A percentile compares a stretch with the other conserved stretches of the same genome.
Conservation (phyloP, 2,329 filamentous ascomycete genomes). For the Mycogone perniciosa region DNA sequence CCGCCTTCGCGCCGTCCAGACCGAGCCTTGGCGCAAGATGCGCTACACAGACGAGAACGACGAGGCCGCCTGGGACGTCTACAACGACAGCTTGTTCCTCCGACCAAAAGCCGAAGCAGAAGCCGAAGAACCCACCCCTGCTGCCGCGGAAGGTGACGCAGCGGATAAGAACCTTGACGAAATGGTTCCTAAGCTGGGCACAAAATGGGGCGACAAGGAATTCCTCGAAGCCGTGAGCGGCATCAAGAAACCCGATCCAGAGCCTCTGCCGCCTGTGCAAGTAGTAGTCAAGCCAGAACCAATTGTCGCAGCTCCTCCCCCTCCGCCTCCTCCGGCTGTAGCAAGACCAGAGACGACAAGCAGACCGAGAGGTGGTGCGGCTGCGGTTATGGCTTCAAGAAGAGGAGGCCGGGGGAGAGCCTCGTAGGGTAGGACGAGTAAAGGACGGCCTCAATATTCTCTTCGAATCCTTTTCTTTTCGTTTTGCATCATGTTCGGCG, state of each 20-base stretch:
- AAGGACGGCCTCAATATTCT: too few species aligned
- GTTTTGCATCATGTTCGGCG: background rate
- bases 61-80: constrained; percentile 67
- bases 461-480: too few species aligned
- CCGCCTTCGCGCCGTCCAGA: constrained; percentile 70
- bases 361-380: constrained; percentile 21
- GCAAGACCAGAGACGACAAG: constrained; percentile 18
- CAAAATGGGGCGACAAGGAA: constrained; percentile 38
- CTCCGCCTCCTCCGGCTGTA: constrained; percentile 11
- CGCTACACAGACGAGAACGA: constrained; percentile 78
- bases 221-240: constrained; percentile 42
- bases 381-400: constrained; percentile 16
- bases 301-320: constrained; percentile 12
- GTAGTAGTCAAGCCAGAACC: constrained; percentile 23
- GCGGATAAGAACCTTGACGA: constrained; percentile 26
- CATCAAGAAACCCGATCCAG: constrained; percentile 30
- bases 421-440: constrained; percentile 2
- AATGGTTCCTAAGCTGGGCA: constrained; percentile 32
- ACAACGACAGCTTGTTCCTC: constrained; percentile 61
- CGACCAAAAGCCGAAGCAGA: constrained; percentile 15
- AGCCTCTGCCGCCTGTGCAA: constrained; percentile 10
- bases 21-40: constrained; percentile 74
- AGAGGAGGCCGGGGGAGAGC: constrained; percentile 24
- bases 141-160: constrained; percentile 13
- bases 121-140: constrained; percentile 5